These are phyloP conservation scores for Leucocoprinus birnbaumii DNA, from an alignment of 768 basidiomycete genomes.

Conservation along the genomic window DNA sequence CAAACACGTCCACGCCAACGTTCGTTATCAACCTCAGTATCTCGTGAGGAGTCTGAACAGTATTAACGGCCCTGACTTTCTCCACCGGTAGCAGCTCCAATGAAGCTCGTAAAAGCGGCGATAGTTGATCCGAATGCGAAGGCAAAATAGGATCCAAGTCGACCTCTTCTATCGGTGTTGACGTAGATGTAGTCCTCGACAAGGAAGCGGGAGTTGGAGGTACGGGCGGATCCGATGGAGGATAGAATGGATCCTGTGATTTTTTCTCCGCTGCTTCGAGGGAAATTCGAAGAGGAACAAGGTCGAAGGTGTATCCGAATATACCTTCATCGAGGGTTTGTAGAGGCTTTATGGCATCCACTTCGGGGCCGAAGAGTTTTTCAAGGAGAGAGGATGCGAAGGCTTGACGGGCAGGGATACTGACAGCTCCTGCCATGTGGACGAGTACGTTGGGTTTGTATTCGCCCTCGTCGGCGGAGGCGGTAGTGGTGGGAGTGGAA, in stretches of 20 bases:
- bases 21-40: slow-evolving; percentile 61
- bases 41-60: slow-evolving; percentile 65
- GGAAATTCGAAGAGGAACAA: slow-evolving; percentile 43
- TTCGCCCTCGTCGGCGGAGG: background rate
- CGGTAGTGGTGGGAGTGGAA: background rate
- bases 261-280: slow-evolving; percentile 20
- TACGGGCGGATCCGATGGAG: background rate
- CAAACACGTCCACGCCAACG: slow-evolving; percentile 76
- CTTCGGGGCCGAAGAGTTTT: slow-evolving; percentile 51
- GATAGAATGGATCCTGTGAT: background rate
- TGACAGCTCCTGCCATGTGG: slow-evolving; percentile 65
- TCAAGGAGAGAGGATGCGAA: slow-evolving; percentile 63
- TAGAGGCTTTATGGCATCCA: slow-evolving; percentile 46
- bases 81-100: slow-evolving; percentile 44
- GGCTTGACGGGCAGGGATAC: slow-evolving; percentile 52
- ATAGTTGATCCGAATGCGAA: slow-evolving; percentile 18
- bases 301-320: slow-evolving; percentile 68
- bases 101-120: slow-evolving; percentile 55
- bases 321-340: slow-evolving; percentile 65
- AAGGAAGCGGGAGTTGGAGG: background rate
- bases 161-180: slow-evolving; percentile 2
- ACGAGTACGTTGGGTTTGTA: slow-evolving; percentile 42
- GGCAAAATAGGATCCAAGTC: slow-evolving; percentile 11
- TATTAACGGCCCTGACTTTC: slow-evolving; percentile 67
- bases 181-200: slow-evolving; percentile 1